Evolutionary conservation across 2,329 filamentous ascomycete genomes (phyloP).

Genomic region (Fusarium nodosum): DNA sequence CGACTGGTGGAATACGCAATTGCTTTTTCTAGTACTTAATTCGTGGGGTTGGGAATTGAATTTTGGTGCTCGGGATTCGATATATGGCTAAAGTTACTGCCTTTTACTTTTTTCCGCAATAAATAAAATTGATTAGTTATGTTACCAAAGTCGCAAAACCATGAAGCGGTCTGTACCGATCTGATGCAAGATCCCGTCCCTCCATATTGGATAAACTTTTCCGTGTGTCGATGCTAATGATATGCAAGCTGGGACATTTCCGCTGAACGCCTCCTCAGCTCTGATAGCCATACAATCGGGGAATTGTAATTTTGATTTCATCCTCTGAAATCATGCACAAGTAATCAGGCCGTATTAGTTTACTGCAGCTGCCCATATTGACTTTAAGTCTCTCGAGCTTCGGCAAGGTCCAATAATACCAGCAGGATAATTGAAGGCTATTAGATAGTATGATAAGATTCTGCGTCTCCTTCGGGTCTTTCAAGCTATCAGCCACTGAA

Average conservation of each 20-base stretch:
- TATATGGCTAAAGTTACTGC: not conserved
- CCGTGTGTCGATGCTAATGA: constrained; percentile 10
- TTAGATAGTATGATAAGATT: not conserved
- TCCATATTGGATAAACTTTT: constrained; percentile 19
- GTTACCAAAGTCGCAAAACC: not conserved
- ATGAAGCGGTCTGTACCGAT: not conserved
- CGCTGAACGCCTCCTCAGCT: not conserved
- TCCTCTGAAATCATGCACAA: not conserved
- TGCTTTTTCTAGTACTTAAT: constrained; percentile 8
- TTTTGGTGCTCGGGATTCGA: not conserved
- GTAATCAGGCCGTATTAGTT: not conserved
- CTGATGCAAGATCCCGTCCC: constrained; percentile 30
- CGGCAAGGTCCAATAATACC: not conserved
- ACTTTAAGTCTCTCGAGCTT: not conserved
- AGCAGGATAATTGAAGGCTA: not conserved
- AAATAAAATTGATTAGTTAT: constrained; percentile 8
- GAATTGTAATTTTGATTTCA: not conserved
- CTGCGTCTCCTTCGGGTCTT: not conserved
- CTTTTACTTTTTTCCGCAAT: constrained; percentile 1
- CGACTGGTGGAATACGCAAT: not conserved
- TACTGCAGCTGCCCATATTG: not conserved
- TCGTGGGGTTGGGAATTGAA: not conserved
- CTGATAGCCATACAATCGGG: not conserved
- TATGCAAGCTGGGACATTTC: not conserved
- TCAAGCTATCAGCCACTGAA: not conserved